Base-by-base conservation (phyloP, 1,284 basidiomycete genomes). In the Ganoderma multipileum region DNA sequence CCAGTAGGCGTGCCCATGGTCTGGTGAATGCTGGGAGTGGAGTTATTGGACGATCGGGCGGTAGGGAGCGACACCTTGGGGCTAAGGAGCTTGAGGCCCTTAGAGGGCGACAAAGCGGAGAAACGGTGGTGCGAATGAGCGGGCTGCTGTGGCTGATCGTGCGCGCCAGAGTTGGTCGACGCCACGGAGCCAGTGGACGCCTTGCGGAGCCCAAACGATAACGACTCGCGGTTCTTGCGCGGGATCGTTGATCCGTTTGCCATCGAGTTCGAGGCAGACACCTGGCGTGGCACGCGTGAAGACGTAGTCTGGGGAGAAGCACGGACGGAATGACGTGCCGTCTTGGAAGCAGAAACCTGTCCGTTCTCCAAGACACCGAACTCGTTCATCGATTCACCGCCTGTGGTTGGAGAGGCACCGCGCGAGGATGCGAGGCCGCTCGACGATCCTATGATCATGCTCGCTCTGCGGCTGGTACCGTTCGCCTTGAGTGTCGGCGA, bases 51-150 rank as follows among this genome's bases (percentile, higher is more conserved):
- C 11, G 84, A 82, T 12, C 89, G 86, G 23, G 89, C 78, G 52
- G 83, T 83, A 12, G 89, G 83, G 20, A 91, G 78, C 2, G 90
- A 89, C 58, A 91, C 88, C 81, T 95, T 95, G 0, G 93, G 93
- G 65, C 86, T 91, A 66, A 95, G 82, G 58, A 95, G 83, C 79
- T 95, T 95, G 66, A 95, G 82, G 33, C 92, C 86, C 79, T 92
- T 94, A 1, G 93, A 94, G 1, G 93, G 93, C 11, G 93, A 95
- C 60, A 94, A 83, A 6, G 91, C 91, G 57, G 92, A 92, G 81
- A 94, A 91, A 36, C 91, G 86, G 75, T 91, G 89, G n/a, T 83
- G 82, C 59, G 76, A 81, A 28, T 79, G 72, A 66, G 81, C 54
- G 52, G 63, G 6, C 52, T 67, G 69, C 65, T 61, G 73, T 55